Evolutionary conservation across 768 basidiomycete species (phyloP), one percentile per base, ranked within the genome.

Genomic region (Tephrocybe sp.): DNA sequence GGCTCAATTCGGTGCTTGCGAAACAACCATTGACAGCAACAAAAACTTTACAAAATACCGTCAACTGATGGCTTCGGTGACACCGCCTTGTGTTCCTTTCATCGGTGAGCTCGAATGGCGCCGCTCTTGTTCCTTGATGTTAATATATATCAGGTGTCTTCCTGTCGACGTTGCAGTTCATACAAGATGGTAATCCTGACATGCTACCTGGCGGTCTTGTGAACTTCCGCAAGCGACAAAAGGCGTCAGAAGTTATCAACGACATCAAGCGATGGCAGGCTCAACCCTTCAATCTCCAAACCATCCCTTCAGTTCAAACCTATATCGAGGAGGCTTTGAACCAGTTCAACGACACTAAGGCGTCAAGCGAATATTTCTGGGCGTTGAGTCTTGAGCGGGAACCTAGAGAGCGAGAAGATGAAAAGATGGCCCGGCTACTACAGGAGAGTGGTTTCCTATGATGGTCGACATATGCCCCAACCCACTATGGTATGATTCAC

Each of bases 211-310:
- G 83, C 7, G 79, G 81, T 48, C 73, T 96, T 55, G 86, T 98
- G 70, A 98, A 98, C 72, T 98, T 98, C 73, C 83, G 86, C 63
- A 99, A 99, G 69, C 88, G 96, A 15, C 87, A 92, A 60, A 91
- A 91, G 69, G 86, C 93, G 0, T 92, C 94, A n/a, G 95, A 97
- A 63, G 90, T 98, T 58, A 92, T 99, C 59, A 85, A 86, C 55
- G 94, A 98, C 65, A 98, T 99, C 65, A 91, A 97, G 65, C 87
- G 92, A 24, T 98, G 95, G 84, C 97, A 99, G 65, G 80, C 88
- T 5, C 84, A 85, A 55, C 85, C 90, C 1, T 98, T 93, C 74
- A 94, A 96, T 67, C 83, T 96, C 55, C 76, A 80, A 27, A 70
- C 77, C 5, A 81, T 95, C 13, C 75, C 80, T 0, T 52, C 75